Conservation (phyloP, 176 grass and related monocot species). For the Puya raimondii region DNA sequence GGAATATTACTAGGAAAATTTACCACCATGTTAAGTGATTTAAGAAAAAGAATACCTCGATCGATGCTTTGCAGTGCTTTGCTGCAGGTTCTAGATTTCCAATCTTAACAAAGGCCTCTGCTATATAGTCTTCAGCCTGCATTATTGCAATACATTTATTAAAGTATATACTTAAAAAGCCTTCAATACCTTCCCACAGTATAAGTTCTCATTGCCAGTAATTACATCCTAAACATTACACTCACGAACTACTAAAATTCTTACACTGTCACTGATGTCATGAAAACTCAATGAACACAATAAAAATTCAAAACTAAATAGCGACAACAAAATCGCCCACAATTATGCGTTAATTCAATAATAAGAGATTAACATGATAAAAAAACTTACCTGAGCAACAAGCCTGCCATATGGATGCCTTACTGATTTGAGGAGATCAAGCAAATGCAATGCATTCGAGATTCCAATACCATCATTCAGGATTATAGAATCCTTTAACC, state of each 20-base stretch:
- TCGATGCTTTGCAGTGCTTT: constrained; percentile 69
- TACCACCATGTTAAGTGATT: neutral
- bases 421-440: constrained; percentile 49
- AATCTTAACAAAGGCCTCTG: constrained; percentile 52
- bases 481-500: constrained; percentile 46
- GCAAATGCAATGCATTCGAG: constrained; percentile 40
- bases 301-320: neutral
- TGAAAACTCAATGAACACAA: too few relatives aligned
- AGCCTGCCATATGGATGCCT: constrained; percentile 78
- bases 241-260: too few relatives aligned
- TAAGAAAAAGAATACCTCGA: constrained; percentile 35
- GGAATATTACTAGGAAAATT: neutral
- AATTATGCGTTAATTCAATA: neutral
- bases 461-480: constrained; percentile 16
- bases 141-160: constrained; percentile 10
- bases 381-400: constrained; percentile 60
- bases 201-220: neutral
- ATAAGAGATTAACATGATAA: neutral
- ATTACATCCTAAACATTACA: too few relatives aligned
- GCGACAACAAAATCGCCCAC: neutral
- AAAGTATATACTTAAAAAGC: neutral
- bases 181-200: neutral
- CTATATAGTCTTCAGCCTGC: constrained; percentile 67
- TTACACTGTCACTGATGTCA: too few relatives aligned
- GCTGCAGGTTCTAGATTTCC: constrained; percentile 49